Base-by-base conservation (phyloP, 208 protist genomes). In the Wallacemonas sp. region DNA sequence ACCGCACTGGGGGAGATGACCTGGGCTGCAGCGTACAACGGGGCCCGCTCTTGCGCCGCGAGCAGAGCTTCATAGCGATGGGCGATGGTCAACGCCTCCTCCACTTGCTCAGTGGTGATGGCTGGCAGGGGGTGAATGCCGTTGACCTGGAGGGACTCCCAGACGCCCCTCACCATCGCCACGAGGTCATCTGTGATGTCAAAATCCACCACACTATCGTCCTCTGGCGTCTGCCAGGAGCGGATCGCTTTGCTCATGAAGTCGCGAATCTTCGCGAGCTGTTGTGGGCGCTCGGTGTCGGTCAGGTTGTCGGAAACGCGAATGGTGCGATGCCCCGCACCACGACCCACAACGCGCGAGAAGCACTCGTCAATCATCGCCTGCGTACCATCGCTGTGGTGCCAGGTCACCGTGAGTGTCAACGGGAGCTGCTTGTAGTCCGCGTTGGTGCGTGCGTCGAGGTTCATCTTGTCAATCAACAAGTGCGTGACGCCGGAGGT, bases 381-480 rank as follows among this genome's bases (percentile, higher is more conserved):
- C 12, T 51, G 44, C 19, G 73, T 59, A 9, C 76, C 79, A 44
- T 84, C 79, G 22, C 71, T 68, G 66, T 89, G 83, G 53, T 66
- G 72, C 67, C 72, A 86, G 14, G 51, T 62, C 19, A 90, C 72
- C 2, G 70, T 79, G 11, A 82, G 22, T 26, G 59, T 67, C 3
- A 77, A 54, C 26, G 65, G 65, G 12, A 78, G 66, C 15, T 45
- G 22, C 31, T 67, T 59, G 63, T 85, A 85, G 68, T 85, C 77
- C 30, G 60, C 41, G 54, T 80, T 80, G 26, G 65, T 74, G 8
- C 42, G 38, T n/a, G 80, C 67, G 44, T 91, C 80, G 22, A 91
- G 69, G 66, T 91, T 91, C 78, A 86, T 86, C 72, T 91, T 91
- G 71, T 91, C 84, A 26, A 91, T 69, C 6, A 91, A 62, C 3